Base-by-base conservation (phyloP, 352 stramenopile genomes). In the Peronospora farinosa region DNA sequence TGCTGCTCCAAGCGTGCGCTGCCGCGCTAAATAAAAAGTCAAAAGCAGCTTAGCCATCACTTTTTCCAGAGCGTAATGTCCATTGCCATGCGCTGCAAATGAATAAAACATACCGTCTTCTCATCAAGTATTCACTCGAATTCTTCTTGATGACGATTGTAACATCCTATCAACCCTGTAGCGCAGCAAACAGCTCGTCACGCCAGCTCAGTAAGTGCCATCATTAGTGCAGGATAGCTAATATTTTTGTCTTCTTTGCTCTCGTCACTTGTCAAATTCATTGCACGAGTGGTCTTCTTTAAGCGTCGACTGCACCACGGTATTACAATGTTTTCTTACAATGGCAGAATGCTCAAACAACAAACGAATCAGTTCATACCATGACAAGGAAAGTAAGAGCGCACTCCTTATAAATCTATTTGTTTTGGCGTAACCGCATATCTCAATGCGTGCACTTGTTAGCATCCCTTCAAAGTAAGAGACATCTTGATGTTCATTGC, bases 401-500 rank as follows among this genome's bases (percentile, higher is more conserved):
- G 25, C 47, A 50, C 35, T 53, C 54, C 58, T 30, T 64, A 72
- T 65, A 66, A 67, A 63, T 68, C 59, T 69, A 66, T 72, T 67
- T 69, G 50, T 51, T 56, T 49, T 33, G 41, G 27, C 21, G 19
- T 47, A 59, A 54, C 40, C 12, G 56, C 55, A 62, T 32, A 51
- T 54, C 15, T 12, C 36, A n/a, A 5, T 54, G 50, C 23, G 37
- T 31, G 11, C 40, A 49, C 56, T 15, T 5, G 13, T 69, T 60
- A 72, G 37, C 63, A 72, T 51, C 72, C 76, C 66, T 91, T 95
- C 47, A 95, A 54, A 16, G 65, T 86, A 57, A 99, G 79, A 44
- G 88, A 96, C 69, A 99, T 88, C 75, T 99, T 98, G 65, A 99
- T 98, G 70, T 98, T 98, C 97, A 99, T 99, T 35, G 86, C 97